Evolutionary conservation across 2,329 filamentous ascomycete species (phyloP).

Genomic region (Fusarium nodosum): DNA sequence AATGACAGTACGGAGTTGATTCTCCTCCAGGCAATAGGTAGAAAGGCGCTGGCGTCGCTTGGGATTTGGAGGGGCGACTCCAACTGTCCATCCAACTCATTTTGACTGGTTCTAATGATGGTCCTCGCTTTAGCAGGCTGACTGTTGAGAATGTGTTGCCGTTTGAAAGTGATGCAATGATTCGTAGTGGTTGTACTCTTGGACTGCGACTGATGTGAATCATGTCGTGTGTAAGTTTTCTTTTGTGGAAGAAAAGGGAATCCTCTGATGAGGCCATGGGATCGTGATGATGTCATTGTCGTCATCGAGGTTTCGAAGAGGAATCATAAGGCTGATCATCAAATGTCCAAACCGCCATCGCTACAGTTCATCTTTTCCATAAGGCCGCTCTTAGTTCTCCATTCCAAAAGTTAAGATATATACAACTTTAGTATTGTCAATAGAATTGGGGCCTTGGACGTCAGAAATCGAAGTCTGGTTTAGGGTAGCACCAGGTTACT

Average conservation of each 20-base stretch:
- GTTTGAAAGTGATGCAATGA: accelerated
- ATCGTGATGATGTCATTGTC: constrained; percentile 37
- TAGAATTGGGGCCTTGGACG: too few relatives aligned
- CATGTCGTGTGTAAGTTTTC: constrained; percentile 7
- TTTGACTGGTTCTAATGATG: neutral
- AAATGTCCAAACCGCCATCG: accelerated
- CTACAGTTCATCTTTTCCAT: neutral
- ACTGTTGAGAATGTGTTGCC: neutral
- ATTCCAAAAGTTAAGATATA: too few relatives aligned
- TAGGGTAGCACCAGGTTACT: neutral
- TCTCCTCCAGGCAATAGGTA: constrained; percentile 65
- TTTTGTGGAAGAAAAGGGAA: neutral
- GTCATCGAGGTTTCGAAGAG: constrained; percentile 21
- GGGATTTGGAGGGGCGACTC: constrained; percentile 57
- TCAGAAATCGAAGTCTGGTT: neutral
- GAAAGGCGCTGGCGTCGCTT: constrained; percentile 64
- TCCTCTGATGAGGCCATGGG: neutral
- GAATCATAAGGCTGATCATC: neutral
- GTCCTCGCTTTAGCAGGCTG: neutral
- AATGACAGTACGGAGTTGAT: constrained; percentile 67
- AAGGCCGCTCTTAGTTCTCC: too few relatives aligned
- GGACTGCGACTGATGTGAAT: neutral
- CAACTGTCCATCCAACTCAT: constrained; percentile 62
- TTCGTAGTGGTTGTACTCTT: accelerated
- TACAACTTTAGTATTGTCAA: neutral